A percentile compares a stretch with the other conserved stretches of the same genome.
Evolutionary conservation across 2,329 filamentous ascomycete genomes (phyloP).

Genomic region (Pseudogymnoascus sp.): DNA sequence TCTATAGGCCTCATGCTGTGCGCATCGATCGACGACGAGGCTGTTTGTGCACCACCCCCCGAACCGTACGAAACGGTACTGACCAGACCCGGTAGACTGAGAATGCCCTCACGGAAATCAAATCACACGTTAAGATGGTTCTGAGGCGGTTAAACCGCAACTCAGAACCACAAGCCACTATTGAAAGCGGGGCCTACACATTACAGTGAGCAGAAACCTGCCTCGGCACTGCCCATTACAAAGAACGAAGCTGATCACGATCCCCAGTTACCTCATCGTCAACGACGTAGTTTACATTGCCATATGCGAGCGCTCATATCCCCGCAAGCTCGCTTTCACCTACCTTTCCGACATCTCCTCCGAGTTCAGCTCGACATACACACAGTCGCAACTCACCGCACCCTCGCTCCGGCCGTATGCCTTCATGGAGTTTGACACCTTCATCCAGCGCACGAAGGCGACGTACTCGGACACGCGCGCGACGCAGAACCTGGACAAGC

Average conservation of each 20-base stretch:
- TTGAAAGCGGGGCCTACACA: constrained; percentile 75
- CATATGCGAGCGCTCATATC: constrained; percentile 89
- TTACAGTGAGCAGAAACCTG: constrained; percentile 59
- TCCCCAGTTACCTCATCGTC: constrained; percentile 69
- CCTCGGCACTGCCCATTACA: not conserved
- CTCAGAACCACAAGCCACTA: constrained; percentile 82
- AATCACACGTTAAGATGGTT: constrained; percentile 83
- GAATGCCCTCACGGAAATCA: constrained; percentile 74
- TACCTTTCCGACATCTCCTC: constrained; percentile 87
- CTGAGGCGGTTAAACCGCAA: constrained; percentile 82
- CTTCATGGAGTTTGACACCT: constrained; percentile 97
- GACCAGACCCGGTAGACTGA: constrained; percentile 44
- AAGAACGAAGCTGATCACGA: not conserved
- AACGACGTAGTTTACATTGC: constrained; percentile 82
- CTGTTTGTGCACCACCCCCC: constrained; percentile 39
- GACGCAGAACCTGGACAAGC: constrained; percentile 82
- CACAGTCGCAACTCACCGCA: constrained; percentile 61
- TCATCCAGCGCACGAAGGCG: constrained; percentile 86
- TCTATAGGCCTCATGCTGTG: constrained; percentile 79
- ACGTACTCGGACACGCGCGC: constrained; percentile 91
- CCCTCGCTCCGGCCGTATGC: constrained; percentile 80
- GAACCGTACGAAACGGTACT: not conserved
- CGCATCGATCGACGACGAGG: constrained; percentile 87
- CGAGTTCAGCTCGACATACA: constrained; percentile 87
- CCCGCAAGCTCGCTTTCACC: constrained; percentile 95